phyloP scores from a whole-genome alignment of 176 grass and related monocot genomes.

The Elaeis guineensis region DNA sequence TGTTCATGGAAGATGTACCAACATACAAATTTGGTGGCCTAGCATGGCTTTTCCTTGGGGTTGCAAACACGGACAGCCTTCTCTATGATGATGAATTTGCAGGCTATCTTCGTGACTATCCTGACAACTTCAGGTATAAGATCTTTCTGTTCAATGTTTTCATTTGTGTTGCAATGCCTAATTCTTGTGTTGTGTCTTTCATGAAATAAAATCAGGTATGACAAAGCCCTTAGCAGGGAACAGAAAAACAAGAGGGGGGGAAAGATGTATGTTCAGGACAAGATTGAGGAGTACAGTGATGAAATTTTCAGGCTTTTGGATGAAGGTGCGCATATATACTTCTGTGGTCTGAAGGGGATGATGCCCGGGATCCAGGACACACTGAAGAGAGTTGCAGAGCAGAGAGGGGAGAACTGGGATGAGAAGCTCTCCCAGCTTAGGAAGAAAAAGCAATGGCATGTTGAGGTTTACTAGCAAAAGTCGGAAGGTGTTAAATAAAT shows the following conservation, averaged over 20 bases:
- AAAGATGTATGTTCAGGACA: conserved; percentile 97
- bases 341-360: conserved; percentile 92
- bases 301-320: conserved; percentile 84
- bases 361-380: conserved; percentile 94
- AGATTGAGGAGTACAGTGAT: conserved; percentile 90
- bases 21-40: conserved; percentile 70
- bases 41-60: conserved; percentile 88
- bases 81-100: conserved; percentile 87
- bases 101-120: conserved; percentile 58
- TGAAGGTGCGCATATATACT: conserved; percentile 72
- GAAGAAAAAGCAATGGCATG: conserved; percentile 97
- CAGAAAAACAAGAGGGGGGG: conserved; percentile 66
- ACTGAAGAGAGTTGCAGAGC: conserved; percentile 74
- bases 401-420: conserved; percentile 87
- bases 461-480: conserved; percentile 57
- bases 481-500: neutral
- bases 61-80: conserved; percentile 83
- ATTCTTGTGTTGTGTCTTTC: too few relatives aligned
- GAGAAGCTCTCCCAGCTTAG: conserved; percentile 71
- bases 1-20: conserved; percentile 97
- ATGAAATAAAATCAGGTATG: conserved; percentile 41
- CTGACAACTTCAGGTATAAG: conserved; percentile 66
- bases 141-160: neutral
- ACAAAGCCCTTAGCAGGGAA: conserved; percentile 78
- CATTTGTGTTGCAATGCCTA: neutral